Base-by-base conservation (phyloP, 768 basidiomycete species). In the Lactarius psammicola region DNA sequence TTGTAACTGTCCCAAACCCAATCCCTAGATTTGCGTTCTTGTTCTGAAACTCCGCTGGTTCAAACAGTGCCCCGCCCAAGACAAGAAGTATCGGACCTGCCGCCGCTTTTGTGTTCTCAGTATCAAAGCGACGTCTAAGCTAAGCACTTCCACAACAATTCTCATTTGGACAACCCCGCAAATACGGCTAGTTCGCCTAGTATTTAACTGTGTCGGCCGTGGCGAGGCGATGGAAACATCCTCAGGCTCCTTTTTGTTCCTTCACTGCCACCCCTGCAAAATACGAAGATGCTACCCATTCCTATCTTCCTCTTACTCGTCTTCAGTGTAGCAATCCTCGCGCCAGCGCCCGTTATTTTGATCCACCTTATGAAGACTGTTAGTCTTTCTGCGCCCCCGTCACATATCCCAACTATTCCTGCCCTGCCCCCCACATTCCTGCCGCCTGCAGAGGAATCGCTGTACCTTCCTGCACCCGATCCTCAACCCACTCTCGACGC, bases 241-340 rank as follows among this genome's bases (percentile, higher is more conserved):
- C 9, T 34, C 51, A 46, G 6, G 3, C 23, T 2, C 55, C 10
- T 49, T 18, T 44, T 31, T 33, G 4, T 17, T 18, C 34, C 36
- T 63, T 38, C 30, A 10, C 51, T 34, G 23, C 23, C n/a, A 36
- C n/a, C 2, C 23, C 26, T 30, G 26, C 61, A 34, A n/a, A 53
- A 23, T 46, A 55, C 61, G 15, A 62, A 17, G 15, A 67, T 67
- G 66, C 57, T 67, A 2, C 61, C 57, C 40, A 46, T 67, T 38
- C 57, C 66, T 1, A 49, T 67, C 15, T 54, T 67, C 17, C 61
- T 67, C 31, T 26, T 67, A 23, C 51, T 67, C 46, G 31, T 63
- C 53, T 55, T 63, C 11, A 49, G 57, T 44, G 61, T 51, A 54
- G 53, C 61, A 23, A 4, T 67, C 10, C 61, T 67, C 20, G 51